Evolutionary conservation across 352 stramenopile species (phyloP), one percentile per base, ranked within the genome.

Genomic region (Hyaloperonospora brassicae): DNA sequence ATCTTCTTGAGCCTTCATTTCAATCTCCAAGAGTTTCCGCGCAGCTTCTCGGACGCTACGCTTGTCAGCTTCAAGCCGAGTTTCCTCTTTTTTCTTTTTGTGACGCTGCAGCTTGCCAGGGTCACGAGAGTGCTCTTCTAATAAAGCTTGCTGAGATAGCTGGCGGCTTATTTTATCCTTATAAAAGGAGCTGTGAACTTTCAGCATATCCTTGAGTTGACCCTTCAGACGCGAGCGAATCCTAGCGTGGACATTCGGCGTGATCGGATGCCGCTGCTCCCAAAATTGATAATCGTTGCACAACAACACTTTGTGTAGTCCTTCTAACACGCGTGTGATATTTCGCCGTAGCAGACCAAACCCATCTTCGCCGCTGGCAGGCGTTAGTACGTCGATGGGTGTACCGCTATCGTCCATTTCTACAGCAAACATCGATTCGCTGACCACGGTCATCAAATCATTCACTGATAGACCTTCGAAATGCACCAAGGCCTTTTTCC

Each of bases 251-350:
- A 76, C 64, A 12, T 87, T 72, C 8, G 72, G 62, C 24, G 70
- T 74, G 11, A 89, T 73, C 5, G 74, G 59, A 59, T 93, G 76
- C 2, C 80, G 74, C 48, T 89, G 74, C 62, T 93, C 80, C 83
- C 80, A 93, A n/a, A 93, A 89, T 38, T 87, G 76, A 58, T 93
- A 93, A 47, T 87, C 77, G 23, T 25, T 65, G 50, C 83, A 93
- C 24, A 64, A 64, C 0, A 87, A 40, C 14, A 89, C 80, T 38
- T 73, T 72, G 34, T 75, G 73, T 9, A 87, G 59, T 21, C 83
- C 83, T 71, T 93, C 83, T 8, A 93, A 45, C 2, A 87, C 62
- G 10, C 79, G 72, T n/a, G 70, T 84, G 46, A 93, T 74, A 52
- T 78, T 84, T 42, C 78, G 68, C 42, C 80, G 77, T 27, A 88